Evolutionary conservation across 768 basidiomycete genomes (phyloP), one percentile per base, ranked within the genome.

Genomic region (Mycena vitilis): DNA sequence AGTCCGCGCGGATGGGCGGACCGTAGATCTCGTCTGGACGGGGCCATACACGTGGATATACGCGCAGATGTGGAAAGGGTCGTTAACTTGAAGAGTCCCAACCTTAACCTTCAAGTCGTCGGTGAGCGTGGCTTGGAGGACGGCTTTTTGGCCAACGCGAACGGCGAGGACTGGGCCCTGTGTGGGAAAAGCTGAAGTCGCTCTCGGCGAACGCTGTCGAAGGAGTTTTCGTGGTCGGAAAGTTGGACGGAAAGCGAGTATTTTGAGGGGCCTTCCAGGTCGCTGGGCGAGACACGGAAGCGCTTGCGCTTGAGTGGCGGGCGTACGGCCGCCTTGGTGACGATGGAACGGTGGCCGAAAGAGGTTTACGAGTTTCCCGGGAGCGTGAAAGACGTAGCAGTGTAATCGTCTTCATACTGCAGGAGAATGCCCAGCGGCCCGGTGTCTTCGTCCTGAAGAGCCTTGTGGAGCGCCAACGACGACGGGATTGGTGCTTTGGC

Each of bases 181-280:
- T 34, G 18, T 5, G 63, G 34, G 56, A 68, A 66, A n/a, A 62
- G 69, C 25, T 69, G 72, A 42, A 85, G 76, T 30, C 68, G 78
- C 60, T 85, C 80, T 51, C 75, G 77, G 51, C 76, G 78, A 53
- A 83, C 73, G 58, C 75, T 81, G 59, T 85, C 83, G 66, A 85
- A 86, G 45, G 84, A 85, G 62, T 78, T 82, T 36, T 84, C 81
- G 68, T 85, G 81, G 40, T 79, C 75, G 25, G 80, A 82, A n/a
- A n/a, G n/a, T 18, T 77, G 75, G 55, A 76, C 53, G 22, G 88
- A 88, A 64, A 79, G 81, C 37, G 80, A 81, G 65, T 84, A 81
- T 69, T 83, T 83, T 16, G 82, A 69, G 20, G 84, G 79, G 5
- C 83, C 84, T 12, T 71, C 71, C 22, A 87, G 76, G 68, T 85